Base-by-base conservation (phyloP, 768 basidiomycete species). In the Leccinum subtestaceum region DNA sequence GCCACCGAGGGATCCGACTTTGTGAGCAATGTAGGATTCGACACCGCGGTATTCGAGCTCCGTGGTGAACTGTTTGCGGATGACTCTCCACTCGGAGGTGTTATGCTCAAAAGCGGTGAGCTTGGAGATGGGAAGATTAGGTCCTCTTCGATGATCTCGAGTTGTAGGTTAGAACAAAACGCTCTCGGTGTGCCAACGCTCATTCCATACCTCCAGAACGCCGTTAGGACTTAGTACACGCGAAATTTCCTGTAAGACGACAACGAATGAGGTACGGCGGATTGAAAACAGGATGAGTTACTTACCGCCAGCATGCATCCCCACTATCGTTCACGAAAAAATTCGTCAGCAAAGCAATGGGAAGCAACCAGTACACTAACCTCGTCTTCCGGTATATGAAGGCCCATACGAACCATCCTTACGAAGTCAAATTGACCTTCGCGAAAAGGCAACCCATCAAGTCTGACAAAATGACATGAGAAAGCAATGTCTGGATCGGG, bases 81-180 rank as follows among this genome's bases (percentile, higher is more conserved):
- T 2, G 68, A 73, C 23, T 21, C 57, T 13, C 60, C 53, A 13
- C 54, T 58, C 21, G n/a, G 5, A n/a, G 59, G 40, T 4, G 40
- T 55, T 10, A 40, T n/a, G n/a, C 60, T 55, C 15, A 57, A 51
- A n/a, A 43, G 55, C 2, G 59, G 56, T 17, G 57, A 47, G n/a
- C n/a, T 38, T 53, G 65, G 62, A 49, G 78, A 83, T 8, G 89
- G 89, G 66, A 91, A 91, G 50, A 89, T 77, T 7, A 85, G 77
- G 66, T 89, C 88, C 59, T 91, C 89, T 69, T 89, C 89, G 38
- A 89, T 80, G 9, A 89, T 76, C 88, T 90, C 61, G 8, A n/a
- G 50, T 15, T 57, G 29, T 8, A 34, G 55, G 56, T 65, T 29
- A 63, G 53, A 63, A 53, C 40, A 53, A 48, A 51, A 38, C 5